Conservation (phyloP, 192 early-diverging fungal species). For the Coemansia sp. region DNA sequence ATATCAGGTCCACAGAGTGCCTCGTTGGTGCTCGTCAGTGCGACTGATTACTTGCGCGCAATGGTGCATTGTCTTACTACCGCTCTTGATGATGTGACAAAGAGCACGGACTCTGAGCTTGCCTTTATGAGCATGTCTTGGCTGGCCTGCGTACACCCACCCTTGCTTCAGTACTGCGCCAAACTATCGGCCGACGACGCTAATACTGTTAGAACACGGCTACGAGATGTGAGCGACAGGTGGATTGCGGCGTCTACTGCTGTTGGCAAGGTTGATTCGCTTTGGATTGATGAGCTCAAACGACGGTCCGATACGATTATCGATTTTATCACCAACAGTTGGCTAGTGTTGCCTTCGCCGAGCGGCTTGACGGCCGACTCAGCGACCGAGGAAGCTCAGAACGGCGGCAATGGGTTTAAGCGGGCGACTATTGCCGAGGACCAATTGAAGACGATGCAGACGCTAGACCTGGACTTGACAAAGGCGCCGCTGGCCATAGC, state of each 20-base stretch:
- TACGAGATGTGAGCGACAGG: neutral
- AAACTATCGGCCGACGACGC: neutral
- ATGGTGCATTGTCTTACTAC: slow-evolving; percentile 10
- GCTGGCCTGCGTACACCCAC: slow-evolving; percentile 25
- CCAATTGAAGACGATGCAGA: slow-evolving; percentile 12
- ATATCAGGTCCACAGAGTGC: slow-evolving; percentile 6
- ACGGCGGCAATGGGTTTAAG: neutral
- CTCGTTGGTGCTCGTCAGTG: neutral
- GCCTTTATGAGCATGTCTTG: slow-evolving; percentile 7
- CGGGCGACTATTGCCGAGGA: slow-evolving; percentile 28
- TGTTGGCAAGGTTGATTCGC: neutral
- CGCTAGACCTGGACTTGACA: slow-evolving; percentile 6
- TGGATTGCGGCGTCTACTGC: slow-evolving; percentile 8
- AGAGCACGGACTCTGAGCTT: neutral
- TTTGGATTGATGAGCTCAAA: neutral
- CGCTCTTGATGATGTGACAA: neutral
- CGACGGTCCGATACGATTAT: neutral
- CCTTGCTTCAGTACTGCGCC: slow-evolving; percentile 15
- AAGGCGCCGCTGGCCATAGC: slow-evolving; percentile 22
- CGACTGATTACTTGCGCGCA: slow-evolving; percentile 18
- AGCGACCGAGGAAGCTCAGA: neutral
- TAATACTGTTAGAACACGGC: neutral
- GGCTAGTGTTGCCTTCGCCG: neutral
- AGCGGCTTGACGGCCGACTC: neutral
- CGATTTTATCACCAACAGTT: slow-evolving; percentile 14